A percentile compares a stretch with the other conserved stretches of the same genome.
Evolutionary conservation across 2,329 filamentous ascomycete species (phyloP).

Genomic region (Lachnum nothofagi): DNA sequence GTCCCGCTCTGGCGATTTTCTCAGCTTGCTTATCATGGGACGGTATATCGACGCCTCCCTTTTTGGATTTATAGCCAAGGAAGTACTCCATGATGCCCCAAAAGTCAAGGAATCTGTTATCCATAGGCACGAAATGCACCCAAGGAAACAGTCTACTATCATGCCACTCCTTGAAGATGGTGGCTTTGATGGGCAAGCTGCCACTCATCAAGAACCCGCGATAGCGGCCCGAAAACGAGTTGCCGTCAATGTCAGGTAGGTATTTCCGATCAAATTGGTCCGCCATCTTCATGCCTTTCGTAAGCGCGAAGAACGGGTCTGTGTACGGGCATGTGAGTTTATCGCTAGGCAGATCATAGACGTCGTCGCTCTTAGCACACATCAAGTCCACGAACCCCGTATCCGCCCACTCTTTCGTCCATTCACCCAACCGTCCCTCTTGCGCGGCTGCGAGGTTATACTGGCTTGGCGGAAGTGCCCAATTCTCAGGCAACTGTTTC

Average conservation of each 20-base stretch:
- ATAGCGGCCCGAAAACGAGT: slow-evolving; percentile 65
- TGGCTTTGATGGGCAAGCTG: slow-evolving; percentile 70
- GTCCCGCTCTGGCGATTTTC: slow-evolving; percentile 60
- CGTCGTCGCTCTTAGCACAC: slow-evolving; percentile 35
- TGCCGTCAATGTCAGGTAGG: slow-evolving; percentile 73
- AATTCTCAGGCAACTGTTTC: slow-evolving; percentile 44
- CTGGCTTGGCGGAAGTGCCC: slow-evolving; percentile 44
- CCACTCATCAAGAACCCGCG: slow-evolving; percentile 64
- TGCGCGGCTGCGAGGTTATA: slow-evolving; percentile 41
- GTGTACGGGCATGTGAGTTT: slow-evolving; percentile 40
- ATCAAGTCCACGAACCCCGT: slow-evolving; percentile 37
- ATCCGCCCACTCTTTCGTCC: slow-evolving; percentile 31
- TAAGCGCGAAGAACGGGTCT: slow-evolving; percentile 39
- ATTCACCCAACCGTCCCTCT: slow-evolving; percentile 40
- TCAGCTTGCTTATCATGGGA: slow-evolving; percentile 50
- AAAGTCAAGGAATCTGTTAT: slow-evolving; percentile 67
- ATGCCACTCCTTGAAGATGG: slow-evolving; percentile 77
- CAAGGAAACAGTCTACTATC: slow-evolving; percentile 68
- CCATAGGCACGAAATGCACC: slow-evolving; percentile 80
- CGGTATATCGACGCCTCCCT: slow-evolving; percentile 19
- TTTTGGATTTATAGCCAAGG: slow-evolving; percentile 51
- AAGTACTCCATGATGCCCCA: slow-evolving; percentile 74
- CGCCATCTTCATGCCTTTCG: slow-evolving; percentile 45
- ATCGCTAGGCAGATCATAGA: background rate
- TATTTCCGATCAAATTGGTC: slow-evolving; percentile 61